Evolutionary conservation across 305 asterid genomes (phyloP).

Genomic region (Lippia alba): DNA sequence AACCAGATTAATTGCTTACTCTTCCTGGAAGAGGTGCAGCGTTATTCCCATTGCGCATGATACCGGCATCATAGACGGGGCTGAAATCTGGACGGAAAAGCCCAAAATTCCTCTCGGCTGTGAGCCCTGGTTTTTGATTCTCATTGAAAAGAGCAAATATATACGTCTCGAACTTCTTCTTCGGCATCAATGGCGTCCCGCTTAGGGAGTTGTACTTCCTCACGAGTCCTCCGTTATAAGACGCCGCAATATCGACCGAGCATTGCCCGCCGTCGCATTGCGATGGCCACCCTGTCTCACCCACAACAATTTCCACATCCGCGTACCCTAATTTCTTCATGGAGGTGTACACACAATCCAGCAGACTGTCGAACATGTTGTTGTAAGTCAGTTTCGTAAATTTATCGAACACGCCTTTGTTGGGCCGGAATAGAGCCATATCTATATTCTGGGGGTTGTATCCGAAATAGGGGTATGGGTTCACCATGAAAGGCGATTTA

Average conservation of each 20-base stretch:
- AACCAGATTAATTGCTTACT: slow-evolving; percentile 10
- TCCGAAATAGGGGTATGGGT: slow-evolving; percentile 84
- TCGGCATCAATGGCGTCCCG: slow-evolving; percentile 88
- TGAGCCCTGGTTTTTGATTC: slow-evolving; percentile 41
- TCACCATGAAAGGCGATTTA: slow-evolving; percentile 74
- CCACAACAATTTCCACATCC: slow-evolving; percentile 70
- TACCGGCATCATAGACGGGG: slow-evolving; percentile 64
- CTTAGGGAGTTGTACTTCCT: slow-evolving; percentile 44
- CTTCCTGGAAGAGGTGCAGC: slow-evolving; percentile 15
- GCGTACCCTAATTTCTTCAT: slow-evolving; percentile 71
- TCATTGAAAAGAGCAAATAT: slow-evolving; percentile 64
- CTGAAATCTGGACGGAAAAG: slow-evolving; percentile 71
- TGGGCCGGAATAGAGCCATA: slow-evolving; percentile 51
- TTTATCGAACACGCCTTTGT: slow-evolving; percentile 45
- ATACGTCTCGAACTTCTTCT: slow-evolving; percentile 62
- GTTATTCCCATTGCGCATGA: slow-evolving; percentile 44
- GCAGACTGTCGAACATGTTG: slow-evolving; percentile 63
- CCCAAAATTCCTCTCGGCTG: slow-evolving; percentile 81
- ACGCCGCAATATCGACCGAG: slow-evolving; percentile 62
- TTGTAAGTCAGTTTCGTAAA: slow-evolving; percentile 42
- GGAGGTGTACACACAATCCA: slow-evolving; percentile 61
- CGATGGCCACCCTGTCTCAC: slow-evolving; percentile 95
- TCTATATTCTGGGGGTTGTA: slow-evolving; percentile 51
- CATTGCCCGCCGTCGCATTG: slow-evolving; percentile 67
- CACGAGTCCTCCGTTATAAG: slow-evolving; percentile 72